Base-by-base conservation (phyloP, 352 stramenopile species). In the Phytophthora europaea region DNA sequence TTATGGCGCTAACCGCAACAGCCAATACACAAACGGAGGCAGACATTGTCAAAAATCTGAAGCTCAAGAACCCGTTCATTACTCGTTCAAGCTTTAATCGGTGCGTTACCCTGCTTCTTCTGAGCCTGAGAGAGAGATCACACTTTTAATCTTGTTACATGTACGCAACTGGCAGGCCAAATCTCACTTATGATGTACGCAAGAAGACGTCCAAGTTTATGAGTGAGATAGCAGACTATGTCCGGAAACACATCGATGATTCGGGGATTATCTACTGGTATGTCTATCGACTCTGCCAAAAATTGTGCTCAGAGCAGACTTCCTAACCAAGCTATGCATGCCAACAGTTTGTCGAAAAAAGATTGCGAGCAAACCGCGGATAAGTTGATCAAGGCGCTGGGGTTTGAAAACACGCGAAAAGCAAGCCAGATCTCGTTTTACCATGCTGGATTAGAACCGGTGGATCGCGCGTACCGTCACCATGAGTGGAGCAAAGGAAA, bases 251-350 rank as follows among this genome's bases (percentile, higher is more conserved):
- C 64, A 91, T 88, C n/a, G 88, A 96, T 51, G 89, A 97, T 65
- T 97, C 90, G 13, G 90, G 90, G 48, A 97, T 97, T 67, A 97
- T 97, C 48, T 97, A 97, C 51, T 97, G 90, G 90, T 95, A 80
- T n/a, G 52, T 13, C 6, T 51, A 6, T 18, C 28, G 16, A 58
- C 18, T 6, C 40, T 22, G 18, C 40, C 15, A 22, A 50, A 18
- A 4, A 4, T 48, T 16, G 10, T 22, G 6, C 15, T 50, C 1
- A 22, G 13, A 22, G 40, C 40, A 50, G 26, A 51, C 45, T 63
- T 13, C 43, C 18, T 12, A 51, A 51, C 31, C 43, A 33, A 20
- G 6, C 47, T 26, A 13, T 56, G 54, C 67, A 31, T 5, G n/a
- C 31, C 20, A 43, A 3, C 66, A 96, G 89, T 71, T 74, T 97